These are phyloP conservation scores for Pseudogymnoascus verrucosus DNA, from an alignment of 2,329 filamentous ascomycete species.

Conservation along the genomic window DNA sequence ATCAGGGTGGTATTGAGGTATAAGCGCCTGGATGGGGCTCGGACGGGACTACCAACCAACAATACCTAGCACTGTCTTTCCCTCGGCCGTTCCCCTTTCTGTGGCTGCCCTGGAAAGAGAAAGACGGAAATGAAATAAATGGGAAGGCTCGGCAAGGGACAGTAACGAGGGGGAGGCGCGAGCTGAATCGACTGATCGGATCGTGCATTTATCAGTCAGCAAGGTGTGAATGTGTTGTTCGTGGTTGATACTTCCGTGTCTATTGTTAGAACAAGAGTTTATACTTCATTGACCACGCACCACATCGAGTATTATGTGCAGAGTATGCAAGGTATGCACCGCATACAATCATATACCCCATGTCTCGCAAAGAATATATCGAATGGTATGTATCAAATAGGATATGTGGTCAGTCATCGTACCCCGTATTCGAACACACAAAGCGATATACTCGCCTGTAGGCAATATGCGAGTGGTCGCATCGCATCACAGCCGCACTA, in stretches of 20 bases:
- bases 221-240: background rate
- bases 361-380: background rate
- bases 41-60: background rate
- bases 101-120: background rate
- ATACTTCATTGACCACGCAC: background rate
- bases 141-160: background rate
- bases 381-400: background rate
- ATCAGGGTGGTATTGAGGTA: background rate
- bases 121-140: background rate
- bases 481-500: background rate
- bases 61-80: background rate
- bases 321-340: background rate
- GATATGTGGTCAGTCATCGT: background rate
- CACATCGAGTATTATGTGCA: background rate
- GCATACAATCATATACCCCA: background rate
- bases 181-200: background rate
- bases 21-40: background rate
- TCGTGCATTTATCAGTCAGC: background rate
- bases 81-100: background rate
- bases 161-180: background rate
- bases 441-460: background rate
- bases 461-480: slow-evolving; percentile 2
- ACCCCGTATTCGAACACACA: background rate
- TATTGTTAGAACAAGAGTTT: background rate
- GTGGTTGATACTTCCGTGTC: background rate